phyloP scores from a whole-genome alignment of 2,329 filamentous ascomycete species.

The Trichoderma atrobrunneum region DNA sequence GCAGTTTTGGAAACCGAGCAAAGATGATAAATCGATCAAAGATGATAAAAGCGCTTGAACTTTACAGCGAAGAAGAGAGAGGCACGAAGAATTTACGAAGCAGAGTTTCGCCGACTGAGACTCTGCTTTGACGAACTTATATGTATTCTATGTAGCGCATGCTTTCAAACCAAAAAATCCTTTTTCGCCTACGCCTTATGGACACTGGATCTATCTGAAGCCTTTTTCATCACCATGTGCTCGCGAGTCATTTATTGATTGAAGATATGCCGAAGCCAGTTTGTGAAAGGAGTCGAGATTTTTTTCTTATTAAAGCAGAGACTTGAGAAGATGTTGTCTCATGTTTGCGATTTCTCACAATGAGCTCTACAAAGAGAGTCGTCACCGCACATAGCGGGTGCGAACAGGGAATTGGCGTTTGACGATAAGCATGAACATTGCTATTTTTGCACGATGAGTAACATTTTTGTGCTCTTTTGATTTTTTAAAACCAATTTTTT shows the following conservation, averaged over 20 bases:
- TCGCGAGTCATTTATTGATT: not conserved
- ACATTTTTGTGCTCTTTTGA: not conserved
- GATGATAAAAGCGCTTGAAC: conserved; percentile 25
- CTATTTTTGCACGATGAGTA: conserved; percentile 33
- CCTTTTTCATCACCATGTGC: conserved; percentile 11
- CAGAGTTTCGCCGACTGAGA: conserved; percentile 10
- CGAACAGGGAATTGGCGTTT: conserved; percentile 20
- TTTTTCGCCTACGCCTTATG: conserved; percentile 6
- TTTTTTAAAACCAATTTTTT: not conserved
- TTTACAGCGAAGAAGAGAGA: not conserved
- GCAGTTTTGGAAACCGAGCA: conserved; percentile 72
- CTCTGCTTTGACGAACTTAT: conserved; percentile 34
- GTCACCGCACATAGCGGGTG: not conserved
- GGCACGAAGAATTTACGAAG: conserved; percentile 15
- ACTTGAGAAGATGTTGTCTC: not conserved
- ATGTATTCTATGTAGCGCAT: conserved; percentile 39
- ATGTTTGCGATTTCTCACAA: not conserved
- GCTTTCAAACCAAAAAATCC: conserved; percentile 23
- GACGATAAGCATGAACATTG: conserved; percentile 36
- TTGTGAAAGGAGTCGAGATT: not conserved
- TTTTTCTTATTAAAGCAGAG: not conserved
- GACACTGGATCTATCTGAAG: conserved; percentile 17
- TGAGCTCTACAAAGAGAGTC: not conserved
- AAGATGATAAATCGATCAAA: conserved; percentile 31
- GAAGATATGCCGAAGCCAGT: not conserved